Base-by-base conservation (phyloP, 73 alveolate genomes). In the Paramecium tetraurelia region DNA sequence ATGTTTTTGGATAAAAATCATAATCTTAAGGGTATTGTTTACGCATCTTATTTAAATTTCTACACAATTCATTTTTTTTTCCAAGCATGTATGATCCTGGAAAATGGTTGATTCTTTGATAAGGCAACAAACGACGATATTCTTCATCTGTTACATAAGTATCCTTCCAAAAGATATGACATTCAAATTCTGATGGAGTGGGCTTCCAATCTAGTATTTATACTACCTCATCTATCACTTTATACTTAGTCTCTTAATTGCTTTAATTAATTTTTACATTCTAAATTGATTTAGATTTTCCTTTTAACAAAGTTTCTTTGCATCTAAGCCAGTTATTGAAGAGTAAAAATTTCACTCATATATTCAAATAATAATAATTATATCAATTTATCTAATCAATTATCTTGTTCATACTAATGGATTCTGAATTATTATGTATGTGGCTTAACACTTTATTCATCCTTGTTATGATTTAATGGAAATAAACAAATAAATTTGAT, bases 1-100 rank as follows among this genome's bases (percentile, higher is more conserved):
- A 97, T 33, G 99, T 95, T 72, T 94, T 95, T 4, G 99, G 99
- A 40, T 94, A 95, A 93, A 95, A 97, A 76, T 96, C 94, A 92
- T 86, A 97, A 33, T 95, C 97, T 29, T 96, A 94, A 5, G 99
- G 99, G 59, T 68, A 93, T 57, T 89, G 27, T 50, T 70, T 58
- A 80, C 94, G 70, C 96, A 96, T 92, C 44, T 93, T 93, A 58
- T 92, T 83, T 63, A 96, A 87, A 92, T 96, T 95, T 41, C 88
- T 69, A 6, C 96, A 96, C 14, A 96, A 89, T 46, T 80, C 84
- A 85, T 96, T 95, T 75, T 96, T 96, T 83, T 95, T 86, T 7
- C 97, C 96, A 2, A 96, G 48, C 57, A 86, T 58, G n/a, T 94
- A 85, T 86, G 96, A 95, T 20, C 98, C 98, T 20, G 98, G 97